A percentile compares a stretch with the other conserved stretches of the same genome.
phyloP scores from a whole-genome alignment of 768 basidiomycete genomes.

The Cyclocybe aegerita region DNA sequence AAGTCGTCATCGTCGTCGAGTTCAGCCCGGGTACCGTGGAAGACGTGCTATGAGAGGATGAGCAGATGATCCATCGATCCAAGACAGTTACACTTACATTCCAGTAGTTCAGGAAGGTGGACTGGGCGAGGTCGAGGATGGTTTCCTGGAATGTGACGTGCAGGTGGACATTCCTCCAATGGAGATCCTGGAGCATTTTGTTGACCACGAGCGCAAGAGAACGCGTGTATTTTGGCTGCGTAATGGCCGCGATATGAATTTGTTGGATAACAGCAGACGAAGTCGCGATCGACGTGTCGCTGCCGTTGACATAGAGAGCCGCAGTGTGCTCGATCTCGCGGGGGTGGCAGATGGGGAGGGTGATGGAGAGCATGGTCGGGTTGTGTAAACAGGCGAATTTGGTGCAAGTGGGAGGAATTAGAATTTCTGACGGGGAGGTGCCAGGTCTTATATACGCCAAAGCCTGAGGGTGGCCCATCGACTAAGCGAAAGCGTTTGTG shows the following conservation, averaged over 20 bases:
- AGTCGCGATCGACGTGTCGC: no score
- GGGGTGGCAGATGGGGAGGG: no score
- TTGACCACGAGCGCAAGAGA: neutral
- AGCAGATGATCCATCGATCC: neutral
- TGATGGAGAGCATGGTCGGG: no score
- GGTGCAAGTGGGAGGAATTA: no score
- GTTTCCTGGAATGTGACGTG: neutral
- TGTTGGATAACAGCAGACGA: neutral
- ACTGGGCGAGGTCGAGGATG: neutral
- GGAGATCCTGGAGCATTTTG: neutral
- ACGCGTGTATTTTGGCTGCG: conserved; percentile 5
- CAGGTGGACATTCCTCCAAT: neutral
- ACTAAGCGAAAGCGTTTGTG: no score
- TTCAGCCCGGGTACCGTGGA: neutral
- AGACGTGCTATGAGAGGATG: neutral
- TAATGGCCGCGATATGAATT: conserved; percentile 5
- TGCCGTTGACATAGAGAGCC: no score
- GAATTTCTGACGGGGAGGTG: no score
- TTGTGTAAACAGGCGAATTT: no score
- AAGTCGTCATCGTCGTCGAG: no score
- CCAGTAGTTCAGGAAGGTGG: conserved; percentile 4
- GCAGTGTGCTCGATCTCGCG: no score
- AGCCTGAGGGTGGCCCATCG: no score
- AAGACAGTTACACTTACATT: neutral
- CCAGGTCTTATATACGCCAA: no score